Conservation (phyloP, 2,329 filamentous ascomycete genomes). For the Cytospora leucostoma region DNA sequence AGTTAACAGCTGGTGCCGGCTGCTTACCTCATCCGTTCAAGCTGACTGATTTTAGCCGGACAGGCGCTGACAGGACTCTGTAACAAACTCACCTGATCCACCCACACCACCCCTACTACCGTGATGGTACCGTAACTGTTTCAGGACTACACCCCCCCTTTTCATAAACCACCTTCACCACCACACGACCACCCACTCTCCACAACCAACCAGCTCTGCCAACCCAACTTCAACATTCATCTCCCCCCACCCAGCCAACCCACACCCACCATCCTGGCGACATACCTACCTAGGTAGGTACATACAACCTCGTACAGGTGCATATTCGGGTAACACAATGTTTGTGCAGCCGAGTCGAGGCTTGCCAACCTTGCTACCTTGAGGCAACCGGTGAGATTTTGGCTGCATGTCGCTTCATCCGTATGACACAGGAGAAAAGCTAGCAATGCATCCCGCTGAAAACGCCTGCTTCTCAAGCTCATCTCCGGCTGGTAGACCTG, state of each 20-base stretch:
- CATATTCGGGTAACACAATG: background rate
- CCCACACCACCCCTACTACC: background rate
- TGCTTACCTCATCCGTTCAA: background rate
- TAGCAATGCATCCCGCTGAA: conserved; percentile 5
- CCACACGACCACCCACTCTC: background rate
- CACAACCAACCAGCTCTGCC: background rate
- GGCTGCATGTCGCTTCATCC: conserved; percentile 26
- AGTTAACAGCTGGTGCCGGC: conserved; percentile 8
- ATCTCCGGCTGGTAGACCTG: background rate
- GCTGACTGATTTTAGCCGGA: conserved; percentile 10
- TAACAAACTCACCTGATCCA: background rate
- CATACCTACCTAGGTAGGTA: background rate
- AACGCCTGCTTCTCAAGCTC: background rate
- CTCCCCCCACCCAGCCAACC: background rate
- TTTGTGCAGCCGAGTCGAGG: conserved; percentile 5
- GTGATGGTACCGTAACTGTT: too few relatives aligned
- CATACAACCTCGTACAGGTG: background rate
- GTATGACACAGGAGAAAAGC: conserved; percentile 19
- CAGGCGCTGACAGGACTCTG: background rate
- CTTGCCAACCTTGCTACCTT: conserved; percentile 14
- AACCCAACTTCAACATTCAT: background rate
- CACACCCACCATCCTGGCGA: background rate
- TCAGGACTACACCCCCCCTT: background rate
- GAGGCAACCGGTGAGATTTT: conserved; percentile 24
- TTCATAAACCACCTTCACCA: background rate